Base-by-base conservation (phyloP, 352 stramenopile genomes). In the Phytopythium montanum region DNA sequence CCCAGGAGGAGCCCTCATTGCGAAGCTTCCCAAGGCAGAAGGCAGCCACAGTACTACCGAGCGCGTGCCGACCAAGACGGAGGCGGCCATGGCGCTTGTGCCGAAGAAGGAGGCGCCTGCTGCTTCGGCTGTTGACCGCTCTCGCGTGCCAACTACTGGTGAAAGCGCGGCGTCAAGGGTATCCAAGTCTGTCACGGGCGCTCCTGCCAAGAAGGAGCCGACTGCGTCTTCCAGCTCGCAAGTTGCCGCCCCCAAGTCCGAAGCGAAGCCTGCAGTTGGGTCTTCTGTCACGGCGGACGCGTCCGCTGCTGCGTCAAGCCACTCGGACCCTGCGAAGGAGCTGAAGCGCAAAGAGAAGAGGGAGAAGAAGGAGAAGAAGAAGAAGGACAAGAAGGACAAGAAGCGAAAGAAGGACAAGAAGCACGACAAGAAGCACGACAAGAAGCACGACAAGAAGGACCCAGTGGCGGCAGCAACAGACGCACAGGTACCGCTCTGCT, bases 371-470 rank as follows among this genome's bases (percentile, higher is more conserved):
- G 69, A 86, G 54, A 79, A 87, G 19, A 75, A 76, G 13, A 77
- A 85, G 49, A 77, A 91, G 31, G 80, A 90, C 44, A 84, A 92
- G 21, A 71, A 82, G 36, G 68, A 83, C 49, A 85, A 87, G 57
- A 62, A 85, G 42, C 70, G 88, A 65, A 73, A 81, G 51, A 70
- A 87, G 39, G 75, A 88, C 56, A 66, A 78, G n/a, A 77, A 79
- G 67, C 75, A 82, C 18, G 64, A 79, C 29, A 81, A 78, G 58
- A 76, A 81, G 61, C 64, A 85, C 33, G 81, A 82, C 54, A 81
- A 73, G 34, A 68, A 90, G 41, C 73, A 78, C 50, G 68, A 70
- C 29, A 75, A 56, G 51, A 45, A 25, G 26, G 31, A 41, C 19
- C 7, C 49, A 18, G 28, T 28, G 1, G 48, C 18, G 5, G 48